Percentiles rank a stretch among this genome's conserved stretches.
phyloP scores from a whole-genome alignment of 371 early-diverging fungal species.

The Capillidium heterosporum region DNA sequence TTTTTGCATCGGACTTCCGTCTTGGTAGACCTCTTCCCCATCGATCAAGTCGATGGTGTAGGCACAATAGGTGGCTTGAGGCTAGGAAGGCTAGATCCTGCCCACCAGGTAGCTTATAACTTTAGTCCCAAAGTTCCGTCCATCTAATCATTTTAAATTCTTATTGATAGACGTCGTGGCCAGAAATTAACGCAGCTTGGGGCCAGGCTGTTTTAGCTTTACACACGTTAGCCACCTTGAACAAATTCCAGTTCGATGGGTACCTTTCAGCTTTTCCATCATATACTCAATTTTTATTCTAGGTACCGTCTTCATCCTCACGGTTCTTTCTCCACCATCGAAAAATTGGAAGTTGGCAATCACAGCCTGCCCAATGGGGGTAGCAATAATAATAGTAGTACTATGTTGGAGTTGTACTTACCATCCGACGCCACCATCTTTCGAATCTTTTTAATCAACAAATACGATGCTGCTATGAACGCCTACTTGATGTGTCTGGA shows the following conservation, averaged over 20 bases:
- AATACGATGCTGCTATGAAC: conserved; percentile 79
- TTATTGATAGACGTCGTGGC: conserved; percentile 60
- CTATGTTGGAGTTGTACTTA: conserved; percentile 74
- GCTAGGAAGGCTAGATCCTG: conserved; percentile 58
- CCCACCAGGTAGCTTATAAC: conserved; percentile 12
- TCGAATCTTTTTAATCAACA: conserved; percentile 64
- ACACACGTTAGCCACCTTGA: conserved; percentile 68
- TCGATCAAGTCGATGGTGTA: conserved; percentile 65
- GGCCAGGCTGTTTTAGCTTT: conserved; percentile 75
- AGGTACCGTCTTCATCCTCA: conserved; percentile 73
- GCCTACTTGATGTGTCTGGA: conserved; percentile 76
- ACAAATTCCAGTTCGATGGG: conserved; percentile 64
- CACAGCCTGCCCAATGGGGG: too few relatives aligned
- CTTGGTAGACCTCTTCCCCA: conserved; percentile 81
- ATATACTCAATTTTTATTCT: neutral
- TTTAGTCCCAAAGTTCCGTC: too few relatives aligned
- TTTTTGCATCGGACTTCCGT: conserved; percentile 79
- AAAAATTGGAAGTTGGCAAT: too few relatives aligned
- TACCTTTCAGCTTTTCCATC: conserved; percentile 11
- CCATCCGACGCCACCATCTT: conserved; percentile 70
- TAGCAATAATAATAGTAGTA: too few relatives aligned
- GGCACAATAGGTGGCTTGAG: conserved; percentile 89
- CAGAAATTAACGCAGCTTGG: conserved; percentile 92
- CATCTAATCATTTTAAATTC: neutral
- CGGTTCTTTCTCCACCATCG: conserved; percentile 81